These are phyloP conservation scores for Neostapfia colusana DNA, from an alignment of 176 grass and related monocot species.

Conservation along the genomic window DNA sequence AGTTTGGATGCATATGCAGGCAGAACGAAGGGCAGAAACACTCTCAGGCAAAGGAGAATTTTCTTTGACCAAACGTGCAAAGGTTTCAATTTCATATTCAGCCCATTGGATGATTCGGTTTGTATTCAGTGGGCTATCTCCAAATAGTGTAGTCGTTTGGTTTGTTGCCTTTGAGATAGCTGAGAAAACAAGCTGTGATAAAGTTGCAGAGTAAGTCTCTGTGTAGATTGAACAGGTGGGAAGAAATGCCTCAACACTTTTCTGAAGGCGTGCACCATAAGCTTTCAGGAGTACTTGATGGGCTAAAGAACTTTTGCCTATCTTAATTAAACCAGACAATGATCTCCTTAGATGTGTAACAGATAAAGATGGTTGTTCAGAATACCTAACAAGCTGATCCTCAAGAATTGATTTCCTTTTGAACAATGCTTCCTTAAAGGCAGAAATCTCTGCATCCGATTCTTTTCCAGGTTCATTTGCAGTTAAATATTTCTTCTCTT, in stretches of 20 bases:
- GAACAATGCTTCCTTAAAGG: slow-evolving; percentile 56
- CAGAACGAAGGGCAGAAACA: slow-evolving; percentile 73
- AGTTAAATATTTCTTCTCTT: slow-evolving; percentile 64
- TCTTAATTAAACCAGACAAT: slow-evolving; percentile 69
- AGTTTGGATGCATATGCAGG: slow-evolving; percentile 79
- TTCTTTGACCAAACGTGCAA: slow-evolving; percentile 84
- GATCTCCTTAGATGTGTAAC: slow-evolving; percentile 68
- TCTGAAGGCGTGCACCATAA: slow-evolving; percentile 65
- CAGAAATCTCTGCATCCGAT: slow-evolving; percentile 55
- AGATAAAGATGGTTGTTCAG: slow-evolving; percentile 73
- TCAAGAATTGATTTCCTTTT: slow-evolving; percentile 78
- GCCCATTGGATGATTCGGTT: slow-evolving; percentile 82
- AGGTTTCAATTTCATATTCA: slow-evolving; percentile 83
- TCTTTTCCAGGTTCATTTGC: slow-evolving; percentile 49
- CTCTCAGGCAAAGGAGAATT: slow-evolving; percentile 80
- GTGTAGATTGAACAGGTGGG: slow-evolving; percentile 76
- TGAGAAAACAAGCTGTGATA: slow-evolving; percentile 92
- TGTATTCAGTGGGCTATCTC: slow-evolving; percentile 60
- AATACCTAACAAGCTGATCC: slow-evolving; percentile 68
- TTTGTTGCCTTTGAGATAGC: slow-evolving; percentile 69
- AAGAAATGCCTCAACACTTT: slow-evolving; percentile 78
- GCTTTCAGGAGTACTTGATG: slow-evolving; percentile 82
- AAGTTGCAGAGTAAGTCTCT: slow-evolving; percentile 79
- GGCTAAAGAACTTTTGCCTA: slow-evolving; percentile 76
- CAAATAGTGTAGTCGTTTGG: slow-evolving; percentile 71